phyloP scores from a whole-genome alignment of 2,329 filamentous ascomycete species.

The Pseudogymnoascus sp. region DNA sequence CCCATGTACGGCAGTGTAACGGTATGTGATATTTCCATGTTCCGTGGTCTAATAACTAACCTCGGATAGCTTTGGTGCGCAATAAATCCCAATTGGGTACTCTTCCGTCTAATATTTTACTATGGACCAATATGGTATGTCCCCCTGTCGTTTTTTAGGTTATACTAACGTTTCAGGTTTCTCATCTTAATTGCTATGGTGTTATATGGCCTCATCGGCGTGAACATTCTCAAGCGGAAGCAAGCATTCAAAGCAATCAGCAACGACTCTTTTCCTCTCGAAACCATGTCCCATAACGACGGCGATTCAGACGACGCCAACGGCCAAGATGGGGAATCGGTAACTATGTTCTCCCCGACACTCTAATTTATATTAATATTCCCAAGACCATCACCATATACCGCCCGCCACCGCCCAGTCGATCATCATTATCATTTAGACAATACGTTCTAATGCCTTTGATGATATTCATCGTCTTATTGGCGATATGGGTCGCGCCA shows the following conservation, averaged over 20 bases:
- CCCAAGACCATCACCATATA: slow-evolving; percentile 24
- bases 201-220: slow-evolving; percentile 57
- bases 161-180: slow-evolving; percentile 39
- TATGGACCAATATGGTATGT: slow-evolving; percentile 62
- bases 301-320: slow-evolving; percentile 15
- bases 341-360: not conserved
- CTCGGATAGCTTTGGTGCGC: slow-evolving; percentile 61
- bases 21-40: slow-evolving; percentile 20
- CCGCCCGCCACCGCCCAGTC: slow-evolving; percentile 13
- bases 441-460: slow-evolving; percentile 42
- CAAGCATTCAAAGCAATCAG: slow-evolving; percentile 43
- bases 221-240: slow-evolving; percentile 59
- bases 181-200: slow-evolving; percentile 51
- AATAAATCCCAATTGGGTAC: slow-evolving; percentile 58
- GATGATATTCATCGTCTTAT: slow-evolving; percentile 60
- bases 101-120: slow-evolving; percentile 64
- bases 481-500: slow-evolving; percentile 66
- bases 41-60: not conserved
- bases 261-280: slow-evolving; percentile 29
- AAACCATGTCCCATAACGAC: slow-evolving; percentile 18
- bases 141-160: not conserved
- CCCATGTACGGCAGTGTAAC: slow-evolving; percentile 62
- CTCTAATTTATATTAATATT: not conserved
- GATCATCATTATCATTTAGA: slow-evolving; percentile 30
- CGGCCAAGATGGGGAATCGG: slow-evolving; percentile 6